Base-by-base conservation (phyloP, 1,139 yeast species). In the Cylindricascospora bacillispora region DNA sequence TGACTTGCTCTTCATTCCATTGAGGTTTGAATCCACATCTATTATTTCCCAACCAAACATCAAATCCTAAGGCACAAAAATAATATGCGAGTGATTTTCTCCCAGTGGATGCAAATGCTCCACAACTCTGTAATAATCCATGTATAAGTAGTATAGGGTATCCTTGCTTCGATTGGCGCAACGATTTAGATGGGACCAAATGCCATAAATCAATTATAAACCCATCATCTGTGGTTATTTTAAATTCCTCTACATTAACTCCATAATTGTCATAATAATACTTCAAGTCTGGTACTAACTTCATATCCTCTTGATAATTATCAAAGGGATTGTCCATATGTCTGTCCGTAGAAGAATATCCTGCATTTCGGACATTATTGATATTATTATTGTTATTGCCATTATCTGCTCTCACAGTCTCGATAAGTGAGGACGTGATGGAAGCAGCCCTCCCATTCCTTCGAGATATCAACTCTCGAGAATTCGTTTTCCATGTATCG, bases 1-100 rank as follows among this genome's bases (percentile, higher is more conserved):
- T 38, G 57, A 55, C 60, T 35, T 39, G 44, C 1, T 57, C 47
- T 52, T 81, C 92, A 26, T 45, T 36, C 52, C 54, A 50, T 32
- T 65, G 60, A 1, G 93, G 82, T 25, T 66, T 62, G 49, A 85
- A 79, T 18, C 94, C 92, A 40, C 94, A 76, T 35, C 98, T 60
- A 49, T 86, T 86, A 49, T 86, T 85, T 1, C 95, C 97, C 31
- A 89, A 56, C 95, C 97, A 89, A 2, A 89, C 89, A 44, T 89
- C 97, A 49, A 67, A 83, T 0, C 94, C 94, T 16, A 40, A 35
- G 16, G 65, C 61, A 26, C 64, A 56, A 18, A 86, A 59, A 41
- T 62, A 67, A 40, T 73, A 74, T 0, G 92, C 92, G 29, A 89
- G 50, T 5, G 93, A 79, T 35, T 79, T 71, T 33, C 64, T 62